Base-by-base conservation (phyloP, 1,284 basidiomycete genomes). In the Ganoderma multipileum region DNA sequence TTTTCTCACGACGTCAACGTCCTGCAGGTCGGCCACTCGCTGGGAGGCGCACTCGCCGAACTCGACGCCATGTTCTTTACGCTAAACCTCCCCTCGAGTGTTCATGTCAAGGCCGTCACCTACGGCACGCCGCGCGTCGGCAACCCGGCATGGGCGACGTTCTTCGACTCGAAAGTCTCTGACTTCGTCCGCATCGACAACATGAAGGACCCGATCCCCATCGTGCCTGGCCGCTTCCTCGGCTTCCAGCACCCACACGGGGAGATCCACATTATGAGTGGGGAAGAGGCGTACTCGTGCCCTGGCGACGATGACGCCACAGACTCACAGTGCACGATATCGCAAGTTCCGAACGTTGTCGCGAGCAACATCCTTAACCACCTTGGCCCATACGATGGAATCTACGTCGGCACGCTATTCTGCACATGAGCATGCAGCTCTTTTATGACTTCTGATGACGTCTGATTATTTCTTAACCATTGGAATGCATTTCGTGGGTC, bases 371-470 rank as follows among this genome's bases (percentile, higher is more conserved):
- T 86, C 63, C 61, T 84, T 8, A 70, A 89, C 71, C 87, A 89
- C 74, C 74, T 88, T 64, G 86, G 87, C 1, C 86, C 86, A 2
- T 89, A 88, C 70, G 82, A 86, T 63, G 86, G 86, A 26, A 84
- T 87, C 60, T 81, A 76, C 67, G 82, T 89, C 42, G 86, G 87
- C 52, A 84, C 85, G 5, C 78, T 83, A n/a, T 86, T 79, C 69
- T 88, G 85, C 73, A 76, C 69, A 11, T 77, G 67, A 28, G n/a
- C n/a, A n/a, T n/a, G n/a, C n/a, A n/a, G n/a, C n/a, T n/a, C n/a
- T n/a, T n/a, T n/a, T n/a, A n/a, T n/a, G n/a, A n/a, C n/a, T n/a
- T n/a, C n/a, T n/a, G n/a, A n/a, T n/a, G n/a, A n/a, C n/a, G n/a
- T n/a, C n/a, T n/a, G n/a, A 36, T 58, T 58, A 30, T 9, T 14